Percentiles rank a stretch among this genome's conserved stretches.
These are phyloP conservation scores for Adansonia gregorii DNA, from an alignment of 441 rosid genomes.

Conservation along the genomic window DNA sequence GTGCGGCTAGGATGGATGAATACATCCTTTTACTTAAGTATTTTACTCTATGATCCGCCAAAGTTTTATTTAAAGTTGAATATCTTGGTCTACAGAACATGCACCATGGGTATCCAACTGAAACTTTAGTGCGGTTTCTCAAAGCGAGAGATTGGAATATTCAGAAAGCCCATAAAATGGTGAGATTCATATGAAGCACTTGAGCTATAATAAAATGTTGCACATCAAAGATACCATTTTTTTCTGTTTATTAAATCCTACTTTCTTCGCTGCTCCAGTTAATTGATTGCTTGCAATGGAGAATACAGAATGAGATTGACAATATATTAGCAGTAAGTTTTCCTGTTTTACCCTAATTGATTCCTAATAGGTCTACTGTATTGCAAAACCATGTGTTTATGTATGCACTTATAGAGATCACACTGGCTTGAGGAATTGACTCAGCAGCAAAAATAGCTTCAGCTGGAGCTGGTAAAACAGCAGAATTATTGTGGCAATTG, in stretches of 20 bases:
- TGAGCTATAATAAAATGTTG: constrained; percentile 20
- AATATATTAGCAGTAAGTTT: constrained; percentile 58
- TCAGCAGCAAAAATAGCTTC: not conserved
- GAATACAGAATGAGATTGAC: constrained; percentile 62
- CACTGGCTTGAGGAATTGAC: not conserved
- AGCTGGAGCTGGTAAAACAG: constrained; percentile 5
- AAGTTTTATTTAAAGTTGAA: not conserved
- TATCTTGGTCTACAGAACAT: constrained; percentile 47
- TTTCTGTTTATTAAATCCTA: constrained; percentile 28
- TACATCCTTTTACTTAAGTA: not conserved
- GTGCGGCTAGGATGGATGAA: not conserved
- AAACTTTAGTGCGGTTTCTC: constrained; percentile 61
- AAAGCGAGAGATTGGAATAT: constrained; percentile 82
- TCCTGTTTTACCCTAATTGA: not conserved
- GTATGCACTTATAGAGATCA: not conserved
- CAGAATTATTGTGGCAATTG: not conserved
- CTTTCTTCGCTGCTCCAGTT: constrained; percentile 48
- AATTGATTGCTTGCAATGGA: constrained; percentile 63
- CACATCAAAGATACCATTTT: not conserved
- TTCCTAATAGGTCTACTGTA: not conserved
- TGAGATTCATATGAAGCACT: constrained; percentile 29
- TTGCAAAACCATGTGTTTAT: not conserved
- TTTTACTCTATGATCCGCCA: not conserved
- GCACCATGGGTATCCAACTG: constrained; percentile 61
- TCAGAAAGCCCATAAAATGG: constrained; percentile 66